Conservation (phyloP, 805 yeast species). For the Nakazawaea sp. region DNA sequence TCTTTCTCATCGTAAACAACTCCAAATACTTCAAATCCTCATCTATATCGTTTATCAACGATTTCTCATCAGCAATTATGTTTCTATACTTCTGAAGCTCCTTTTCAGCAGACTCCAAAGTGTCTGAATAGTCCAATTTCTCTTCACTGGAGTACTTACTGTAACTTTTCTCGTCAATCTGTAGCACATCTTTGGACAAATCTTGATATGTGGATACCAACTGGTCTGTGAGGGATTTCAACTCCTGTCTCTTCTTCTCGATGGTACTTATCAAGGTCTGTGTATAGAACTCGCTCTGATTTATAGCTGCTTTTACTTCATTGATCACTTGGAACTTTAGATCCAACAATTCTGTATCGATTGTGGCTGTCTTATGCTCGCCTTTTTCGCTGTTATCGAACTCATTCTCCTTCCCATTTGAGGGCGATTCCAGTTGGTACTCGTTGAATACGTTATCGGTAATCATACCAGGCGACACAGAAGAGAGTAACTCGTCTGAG, state of each 20-base stretch:
- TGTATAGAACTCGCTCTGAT: conserved; percentile 20
- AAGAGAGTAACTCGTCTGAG: not conserved
- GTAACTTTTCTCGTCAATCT: conserved; percentile 15
- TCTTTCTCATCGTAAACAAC: conserved; percentile 1
- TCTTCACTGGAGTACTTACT: conserved; percentile 12
- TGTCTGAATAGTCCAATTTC: conserved; percentile 16
- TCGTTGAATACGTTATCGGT: not conserved
- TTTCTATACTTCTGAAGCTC: conserved; percentile 8
- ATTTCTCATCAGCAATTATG: conserved; percentile 7
- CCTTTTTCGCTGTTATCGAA: not conserved
- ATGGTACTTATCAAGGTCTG: conserved; percentile 19
- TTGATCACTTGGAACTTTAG: conserved; percentile 17
- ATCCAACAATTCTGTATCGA: conserved; percentile 18
- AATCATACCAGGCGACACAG: not conserved
- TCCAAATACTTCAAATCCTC: conserved; percentile 7
- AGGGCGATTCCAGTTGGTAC: not conserved
- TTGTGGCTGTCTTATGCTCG: conserved; percentile 13
- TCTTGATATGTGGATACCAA: conserved; percentile 20
- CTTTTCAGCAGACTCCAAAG: conserved; percentile 19
- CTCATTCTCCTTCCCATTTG: not conserved
- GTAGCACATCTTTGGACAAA: conserved; percentile 13
- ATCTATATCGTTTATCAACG: conserved; percentile 6
- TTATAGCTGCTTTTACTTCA: conserved; percentile 21
- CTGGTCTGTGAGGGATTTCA: conserved; percentile 19
- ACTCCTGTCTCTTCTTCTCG: conserved; percentile 19